phyloP scores from a whole-genome alignment of 495 filamentous ascomycete species.

The Talaromyces borbonicus region DNA sequence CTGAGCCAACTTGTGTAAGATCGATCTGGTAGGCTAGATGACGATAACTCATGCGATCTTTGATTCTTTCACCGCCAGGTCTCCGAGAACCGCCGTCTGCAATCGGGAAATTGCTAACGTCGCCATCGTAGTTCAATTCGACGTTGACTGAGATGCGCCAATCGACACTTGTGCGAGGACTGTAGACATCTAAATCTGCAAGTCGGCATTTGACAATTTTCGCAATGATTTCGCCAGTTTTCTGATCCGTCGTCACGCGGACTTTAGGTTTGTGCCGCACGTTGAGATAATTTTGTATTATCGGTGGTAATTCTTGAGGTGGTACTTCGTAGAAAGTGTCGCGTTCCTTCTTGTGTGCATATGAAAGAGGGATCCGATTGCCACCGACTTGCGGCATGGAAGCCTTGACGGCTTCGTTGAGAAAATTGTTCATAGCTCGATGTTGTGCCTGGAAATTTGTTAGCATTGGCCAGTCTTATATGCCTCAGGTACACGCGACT shows the following conservation, averaged over 20 bases:
- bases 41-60: slow-evolving; percentile 81
- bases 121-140: slow-evolving; percentile 76
- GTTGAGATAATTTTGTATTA: slow-evolving; percentile 45
- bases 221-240: slow-evolving; percentile 58
- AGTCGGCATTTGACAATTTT: slow-evolving; percentile 84
- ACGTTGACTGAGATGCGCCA: slow-evolving; percentile 84
- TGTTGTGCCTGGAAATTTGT: slow-evolving; percentile 57
- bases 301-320: slow-evolving; percentile 41
- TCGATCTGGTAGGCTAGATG: slow-evolving; percentile 82
- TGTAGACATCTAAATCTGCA: slow-evolving; percentile 72
- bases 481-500: slow-evolving; percentile 27
- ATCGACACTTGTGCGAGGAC: slow-evolving; percentile 63
- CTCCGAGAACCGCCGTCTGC: slow-evolving; percentile 25
- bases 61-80: slow-evolving; percentile 53
- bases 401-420: slow-evolving; percentile 58
- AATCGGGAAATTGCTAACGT: slow-evolving; percentile 42
- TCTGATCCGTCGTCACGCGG: slow-evolving; percentile 67
- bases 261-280: slow-evolving; percentile 55
- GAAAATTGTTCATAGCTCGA: slow-evolving; percentile 61
- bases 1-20: slow-evolving; percentile 71
- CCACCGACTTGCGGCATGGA: slow-evolving; percentile 28
- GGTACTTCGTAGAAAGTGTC: slow-evolving; percentile 78
- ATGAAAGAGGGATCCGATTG: slow-evolving; percentile 60
- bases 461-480: no score
- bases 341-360: slow-evolving; percentile 67